phyloP scores from a whole-genome alignment of 495 filamentous ascomycete genomes.

The Penicillium cataractarum region DNA sequence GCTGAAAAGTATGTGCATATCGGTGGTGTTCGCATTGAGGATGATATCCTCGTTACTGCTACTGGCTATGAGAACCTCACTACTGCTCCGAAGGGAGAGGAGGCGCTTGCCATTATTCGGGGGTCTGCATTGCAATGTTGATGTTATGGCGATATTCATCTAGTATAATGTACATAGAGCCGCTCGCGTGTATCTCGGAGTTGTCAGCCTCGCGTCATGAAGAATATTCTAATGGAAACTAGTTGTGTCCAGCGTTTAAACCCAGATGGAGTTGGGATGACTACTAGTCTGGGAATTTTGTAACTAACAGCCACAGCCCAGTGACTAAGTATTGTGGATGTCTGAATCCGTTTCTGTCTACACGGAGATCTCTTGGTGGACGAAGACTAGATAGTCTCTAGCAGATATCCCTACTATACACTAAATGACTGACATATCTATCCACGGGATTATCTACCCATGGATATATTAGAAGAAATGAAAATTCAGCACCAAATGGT shows the following conservation, averaged over 20 bases:
- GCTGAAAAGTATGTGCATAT: conserved; percentile 74
- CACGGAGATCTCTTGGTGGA: too few relatives aligned
- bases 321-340: too few relatives aligned
- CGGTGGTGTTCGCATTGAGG: conserved; percentile 91
- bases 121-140: conserved; percentile 13
- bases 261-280: neutral
- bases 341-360: too few relatives aligned
- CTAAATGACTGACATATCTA: too few relatives aligned
- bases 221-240: neutral
- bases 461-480: too few relatives aligned
- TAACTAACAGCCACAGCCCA: too few relatives aligned
- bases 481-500: too few relatives aligned
- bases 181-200: neutral
- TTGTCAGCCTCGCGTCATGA: neutral
- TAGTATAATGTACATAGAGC: neutral
- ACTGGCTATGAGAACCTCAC: conserved; percentile 83
- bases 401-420: too few relatives aligned
- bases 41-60: conserved; percentile 81
- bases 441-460: too few relatives aligned
- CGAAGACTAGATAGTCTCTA: too few relatives aligned
- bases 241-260: neutral
- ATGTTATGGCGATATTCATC: neutral
- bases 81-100: conserved; percentile 76
- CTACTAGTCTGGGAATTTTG: too few relatives aligned
- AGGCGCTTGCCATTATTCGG: conserved; percentile 64